A percentile compares a stretch with the other conserved stretches of the same genome.
These are phyloP conservation scores for Cryphonectria nitschkei DNA, from an alignment of 2,329 filamentous ascomycete genomes.

Conservation along the genomic window DNA sequence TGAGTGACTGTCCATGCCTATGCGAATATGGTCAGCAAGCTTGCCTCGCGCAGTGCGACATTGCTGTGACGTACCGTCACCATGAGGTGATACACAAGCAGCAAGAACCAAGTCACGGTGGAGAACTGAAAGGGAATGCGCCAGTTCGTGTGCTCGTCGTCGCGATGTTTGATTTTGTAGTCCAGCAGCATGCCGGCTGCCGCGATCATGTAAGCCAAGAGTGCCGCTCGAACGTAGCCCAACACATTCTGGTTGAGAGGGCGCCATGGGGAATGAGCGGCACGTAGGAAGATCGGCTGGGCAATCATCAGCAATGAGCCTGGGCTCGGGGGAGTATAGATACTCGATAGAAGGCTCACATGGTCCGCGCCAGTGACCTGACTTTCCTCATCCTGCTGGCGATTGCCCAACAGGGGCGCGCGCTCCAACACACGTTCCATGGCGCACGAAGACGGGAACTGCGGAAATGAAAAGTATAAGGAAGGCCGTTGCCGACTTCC, in stretches of 20 bases:
- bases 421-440: conserved; percentile 30
- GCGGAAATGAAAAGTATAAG: conserved; percentile 25
- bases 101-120: conserved; percentile 46
- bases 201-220: conserved; percentile 49
- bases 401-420: conserved; percentile 30
- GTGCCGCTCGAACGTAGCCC: conserved; percentile 46
- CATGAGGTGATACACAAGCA: conserved; percentile 51
- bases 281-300: conserved; percentile 56
- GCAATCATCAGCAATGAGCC: conserved; percentile 26
- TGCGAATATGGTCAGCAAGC: not conserved
- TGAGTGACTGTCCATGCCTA: conserved; percentile 55
- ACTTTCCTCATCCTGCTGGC: conserved; percentile 25
- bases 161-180: conserved; percentile 47
- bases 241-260: conserved; percentile 51
- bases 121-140: conserved; percentile 55
- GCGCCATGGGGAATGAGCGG: conserved; percentile 55
- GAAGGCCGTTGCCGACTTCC: conserved; percentile 13
- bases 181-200: conserved; percentile 47
- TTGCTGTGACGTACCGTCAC: conserved; percentile 47
- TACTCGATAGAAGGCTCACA: conserved; percentile 32
- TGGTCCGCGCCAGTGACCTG: conserved; percentile 33
- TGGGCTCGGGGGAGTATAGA: not conserved
- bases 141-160: conserved; percentile 45
- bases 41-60: no score
- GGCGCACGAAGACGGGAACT: conserved; percentile 17